Evolutionary conservation across 169 alveolate species (phyloP), one percentile per base, ranked within the genome.

Genomic region (Besnoitia besnoiti): DNA sequence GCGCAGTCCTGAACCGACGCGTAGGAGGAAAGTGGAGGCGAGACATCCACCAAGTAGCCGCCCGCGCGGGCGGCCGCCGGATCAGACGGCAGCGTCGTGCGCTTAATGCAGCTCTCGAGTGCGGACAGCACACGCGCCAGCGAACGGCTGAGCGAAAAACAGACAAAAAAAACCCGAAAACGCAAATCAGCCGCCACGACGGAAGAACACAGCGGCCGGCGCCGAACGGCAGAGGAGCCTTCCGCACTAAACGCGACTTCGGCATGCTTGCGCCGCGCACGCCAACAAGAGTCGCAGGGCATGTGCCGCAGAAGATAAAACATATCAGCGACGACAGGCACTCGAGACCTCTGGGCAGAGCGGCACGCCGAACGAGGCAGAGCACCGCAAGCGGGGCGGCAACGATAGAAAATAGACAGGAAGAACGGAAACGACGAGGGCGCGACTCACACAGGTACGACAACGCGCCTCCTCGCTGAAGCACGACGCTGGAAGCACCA

Each of bases 81-180:
- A 61, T 89, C 93, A 3, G 89, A 14, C 2, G 93, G 93, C 16
- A 89, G 39, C 16, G 89, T 76, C 44, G 93, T 77, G 84, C 93
- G 89, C 37, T 77, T 90, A 12, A 90, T 79, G 16, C 84, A 90
- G 44, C 85, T 90, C 67, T 90, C 93, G 46, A 90, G 40, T 21
- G 93, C 79, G 3, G 93, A 76, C 59, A 90, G 80, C 27, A 90
- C 90, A 0, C 93, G 93, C 35, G 93, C 93, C 55, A 90, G 67
- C 0, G 93, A 30, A 24, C 93, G 42, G 85, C 93, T 90, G 73
- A 37, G n/a, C 19, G 40, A 42, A 10, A 67, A 67, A n/a, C n/a
- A n/a, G n/a, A n/a, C n/a, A n/a, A n/a, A n/a, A n/a, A n/a, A n/a
- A n/a, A n/a, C n/a, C n/a, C n/a, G n/a, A n/a, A n/a, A n/a, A n/a